phyloP scores from a whole-genome alignment of 139 green algal species.

The Closterium sp. region DNA sequence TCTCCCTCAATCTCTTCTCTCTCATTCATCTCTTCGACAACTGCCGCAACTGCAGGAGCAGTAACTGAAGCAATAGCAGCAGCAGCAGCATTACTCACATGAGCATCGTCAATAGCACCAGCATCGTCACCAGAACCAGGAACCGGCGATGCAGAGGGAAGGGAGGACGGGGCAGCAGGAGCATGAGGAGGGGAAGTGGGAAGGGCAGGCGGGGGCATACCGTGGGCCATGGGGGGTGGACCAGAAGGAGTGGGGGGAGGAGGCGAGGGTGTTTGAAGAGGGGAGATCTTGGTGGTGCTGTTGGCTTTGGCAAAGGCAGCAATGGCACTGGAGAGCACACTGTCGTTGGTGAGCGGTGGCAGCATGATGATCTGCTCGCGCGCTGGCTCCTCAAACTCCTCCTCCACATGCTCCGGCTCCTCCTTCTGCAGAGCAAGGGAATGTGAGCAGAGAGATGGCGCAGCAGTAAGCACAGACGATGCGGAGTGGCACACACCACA shows the following conservation, averaged over 20 bases:
- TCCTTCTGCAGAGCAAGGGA: not conserved
- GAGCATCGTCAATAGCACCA: not conserved
- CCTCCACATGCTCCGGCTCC: not conserved
- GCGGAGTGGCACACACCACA: not conserved
- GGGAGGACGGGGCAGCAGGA: not conserved
- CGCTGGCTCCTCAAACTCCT: not conserved
- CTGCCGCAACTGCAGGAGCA: not conserved
- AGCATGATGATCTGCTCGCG: not conserved
- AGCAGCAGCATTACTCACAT: not conserved
- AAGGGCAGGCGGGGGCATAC: not conserved
- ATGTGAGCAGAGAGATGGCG: not conserved
- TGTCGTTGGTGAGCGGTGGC: not conserved
- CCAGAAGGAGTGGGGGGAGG: not conserved
- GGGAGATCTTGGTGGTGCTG: not conserved
- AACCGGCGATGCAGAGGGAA: not conserved
- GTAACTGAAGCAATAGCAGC: not conserved
- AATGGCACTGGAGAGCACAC: not conserved
- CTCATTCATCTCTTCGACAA: not conserved
- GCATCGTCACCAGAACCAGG: not conserved
- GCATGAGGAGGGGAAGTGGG: not conserved
- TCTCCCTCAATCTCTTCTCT: not conserved
- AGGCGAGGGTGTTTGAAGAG: not conserved
- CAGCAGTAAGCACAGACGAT: not conserved
- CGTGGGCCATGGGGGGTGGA: not conserved
- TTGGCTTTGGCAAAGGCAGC: not conserved